Base-by-base conservation (phyloP, 345 rosid genomes). In the Syzygium aromaticum region DNA sequence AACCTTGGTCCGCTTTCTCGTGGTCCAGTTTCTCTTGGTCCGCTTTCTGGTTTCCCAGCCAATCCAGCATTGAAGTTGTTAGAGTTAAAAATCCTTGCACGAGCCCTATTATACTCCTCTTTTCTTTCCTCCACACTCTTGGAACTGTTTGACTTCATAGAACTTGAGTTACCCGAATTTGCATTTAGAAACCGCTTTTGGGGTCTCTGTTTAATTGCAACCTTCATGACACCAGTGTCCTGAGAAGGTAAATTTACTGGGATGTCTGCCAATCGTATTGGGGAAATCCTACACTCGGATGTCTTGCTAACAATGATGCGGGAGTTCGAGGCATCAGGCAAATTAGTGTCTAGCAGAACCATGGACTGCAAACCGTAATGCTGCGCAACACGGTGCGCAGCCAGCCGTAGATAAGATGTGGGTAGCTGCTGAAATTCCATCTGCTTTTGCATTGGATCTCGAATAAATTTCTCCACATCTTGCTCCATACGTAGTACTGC, bases 371-470 rank as follows among this genome's bases (percentile, higher is more conserved):
- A 86, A 7, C 95, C 92, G 88, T 94, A 95, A 91, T 95, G 98
- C 89, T 95, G 98, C 1, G 98, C 98, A 80, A 95, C 95, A 63
- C 98, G 98, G 84, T 95, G 98, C 54, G 97, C 98, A 89, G 98
- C 98, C 92, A 95, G 88, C 85, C 98, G 90, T 52, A 95, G 86
- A 89, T 95, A 95, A 61, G 98, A 95, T 16, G 98, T 95, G 46
- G 98, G 97, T 80, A 95, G 90, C 92, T 94, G 96, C 90, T 92
- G 95, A 90, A 95, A 95, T 90, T 95, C 98, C 54, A 94, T 57
- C 89, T 94, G 98, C 88, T 94, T 93, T 85, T 90, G 93, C 17
- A 87, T 87, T 3, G 98, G 95, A 84, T 94, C 96, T 40, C 90
- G 89, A 15, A 95, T 92, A 84, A 95, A 95, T 91, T 93, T 95